Evolutionary conservation across 2,329 filamentous ascomycete genomes (phyloP), one percentile per base, ranked within the genome.

Genomic region (Blastomyces emzantsi): DNA sequence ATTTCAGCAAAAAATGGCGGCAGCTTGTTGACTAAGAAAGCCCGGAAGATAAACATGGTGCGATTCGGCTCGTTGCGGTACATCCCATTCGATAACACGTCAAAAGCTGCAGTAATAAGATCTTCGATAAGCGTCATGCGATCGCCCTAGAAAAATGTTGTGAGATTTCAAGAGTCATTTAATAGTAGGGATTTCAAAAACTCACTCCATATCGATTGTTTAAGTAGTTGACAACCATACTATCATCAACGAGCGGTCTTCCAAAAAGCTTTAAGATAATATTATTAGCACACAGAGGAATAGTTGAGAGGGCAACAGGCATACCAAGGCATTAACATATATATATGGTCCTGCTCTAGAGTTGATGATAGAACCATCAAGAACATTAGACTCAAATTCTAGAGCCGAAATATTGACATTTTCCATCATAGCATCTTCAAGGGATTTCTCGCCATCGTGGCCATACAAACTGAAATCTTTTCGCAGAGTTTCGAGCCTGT

Each of bases 81-180:
- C 66, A 93, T 89, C 5, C 89, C 89, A 70, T 96, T 96, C 45
- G 92, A 90, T 19, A 99, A 80, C 5, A 95, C 83, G 70, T 97
- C 92, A 71, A 99, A 97, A 0, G 92, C 87, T 1, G 92, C 90
- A 11, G 93, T 83, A 52, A 97, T 89, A 1, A 97, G 81, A 70
- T 97, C 92, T 62, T 91, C 85, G 0, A 90, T 86, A 55, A 91
- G 86, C 15, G 85, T 83, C 74, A 93, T 89, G 52, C 89, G 82
- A 70, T 96, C 89, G 49, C 88, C 89, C 83, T 92, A 62, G 4
- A 1, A 36, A 28, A 19, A 30, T 60, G 8, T 69, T 25, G 66
- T 64, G 56, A 64, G 55, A 47, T 30, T 56, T 33, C 17, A 28
- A 54, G 25, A 52, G 49, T 25, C 6, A 7, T n/a, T 60, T 28